Base-by-base conservation (phyloP, 768 basidiomycete species). In the Cantharellus anzutake region DNA sequence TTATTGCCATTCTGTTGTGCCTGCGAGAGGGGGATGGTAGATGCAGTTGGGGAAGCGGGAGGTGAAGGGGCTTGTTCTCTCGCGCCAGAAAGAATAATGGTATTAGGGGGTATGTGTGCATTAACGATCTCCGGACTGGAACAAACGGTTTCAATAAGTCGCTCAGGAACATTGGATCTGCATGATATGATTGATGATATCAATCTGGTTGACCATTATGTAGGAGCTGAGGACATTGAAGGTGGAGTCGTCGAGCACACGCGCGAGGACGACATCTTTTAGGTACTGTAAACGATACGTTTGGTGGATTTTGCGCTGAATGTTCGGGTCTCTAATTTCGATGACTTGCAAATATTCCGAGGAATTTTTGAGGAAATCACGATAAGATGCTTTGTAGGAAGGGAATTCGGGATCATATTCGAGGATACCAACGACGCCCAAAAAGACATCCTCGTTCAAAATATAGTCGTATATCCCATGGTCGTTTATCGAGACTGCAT, bases 401-500 rank as follows among this genome's bases (percentile, higher is more conserved):
- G 94, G 94, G 69, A 94, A 98, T 64, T 97, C 94, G 63, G 94
- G 92, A 67, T 98, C 94, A 69, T 98, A 99, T 77, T 99, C 96
- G 63, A 99, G 81, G 77, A 98, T 94, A 52, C 93, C 92, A 48
- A 93, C 81, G 55, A 97, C 87, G 56, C 89, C 91, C 64, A 86
- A 79, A 72, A 96, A 98, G 58, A 91, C 73, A 42, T 92, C 86
- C 66, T 98, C 93, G 60, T 89, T 84, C 42, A 98, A 77, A 64
- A 99, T 85, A 68, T 92, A 86, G 71, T 99, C 94, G 69, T 93
- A 93, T 69, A 99, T 79, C 44, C 76, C 77, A 69, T 92, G 91
- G 70, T 99, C 96, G 69, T 97, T 97, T 67, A 97, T 78, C 75
- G 90, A 81, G 63, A 99, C 92, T 96, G 67, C 11, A 55, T 55